Percentiles rank a stretch among this genome's conserved stretches.
Evolutionary conservation across 805 yeast species (phyloP).

Genomic region (Lipomyces yamanashiensis): DNA sequence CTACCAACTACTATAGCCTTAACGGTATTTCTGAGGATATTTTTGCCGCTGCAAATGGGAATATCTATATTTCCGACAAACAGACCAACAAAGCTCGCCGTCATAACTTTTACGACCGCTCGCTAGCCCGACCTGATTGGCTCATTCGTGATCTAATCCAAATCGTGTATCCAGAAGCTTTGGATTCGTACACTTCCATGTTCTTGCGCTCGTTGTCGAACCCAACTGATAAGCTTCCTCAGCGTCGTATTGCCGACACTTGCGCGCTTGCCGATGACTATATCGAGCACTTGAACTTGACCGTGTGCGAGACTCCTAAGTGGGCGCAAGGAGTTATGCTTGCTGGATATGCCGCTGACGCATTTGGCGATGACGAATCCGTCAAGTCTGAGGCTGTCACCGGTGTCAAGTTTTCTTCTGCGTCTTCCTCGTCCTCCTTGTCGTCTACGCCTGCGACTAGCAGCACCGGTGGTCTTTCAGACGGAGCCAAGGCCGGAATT

Average conservation of each 20-base stretch:
- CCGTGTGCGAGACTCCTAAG: constrained; percentile 17
- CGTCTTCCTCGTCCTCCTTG: not conserved
- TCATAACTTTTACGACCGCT: constrained; percentile 14
- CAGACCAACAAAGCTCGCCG: constrained; percentile 7
- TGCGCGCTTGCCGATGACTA: constrained; percentile 8
- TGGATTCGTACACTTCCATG: not conserved
- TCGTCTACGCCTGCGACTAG: not conserved
- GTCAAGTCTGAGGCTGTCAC: constrained; percentile 18
- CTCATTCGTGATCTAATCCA: constrained; percentile 6
- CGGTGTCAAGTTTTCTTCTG: constrained; percentile 12
- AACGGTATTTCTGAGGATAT: constrained; percentile 12
- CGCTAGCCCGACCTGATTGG: constrained; percentile 13
- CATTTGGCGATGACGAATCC: constrained; percentile 4
- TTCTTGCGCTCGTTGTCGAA: constrained; percentile 3
- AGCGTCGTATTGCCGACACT: constrained; percentile 16
- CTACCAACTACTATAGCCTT: not conserved
- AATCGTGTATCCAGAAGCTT: constrained; percentile 3
- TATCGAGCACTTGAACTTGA: constrained; percentile 9
- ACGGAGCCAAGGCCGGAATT: constrained; percentile 21
- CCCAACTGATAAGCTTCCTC: constrained; percentile 13
- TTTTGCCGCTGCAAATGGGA: constrained; percentile 9
- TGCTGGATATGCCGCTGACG: constrained; percentile 12
- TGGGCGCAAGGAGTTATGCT: constrained; percentile 12
- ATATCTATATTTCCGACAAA: constrained; percentile 12
- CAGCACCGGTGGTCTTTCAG: constrained; percentile 8